Evolutionary conservation across 495 filamentous ascomycete genomes (phyloP).

Genomic region (Clohesyomyces aquaticus): DNA sequence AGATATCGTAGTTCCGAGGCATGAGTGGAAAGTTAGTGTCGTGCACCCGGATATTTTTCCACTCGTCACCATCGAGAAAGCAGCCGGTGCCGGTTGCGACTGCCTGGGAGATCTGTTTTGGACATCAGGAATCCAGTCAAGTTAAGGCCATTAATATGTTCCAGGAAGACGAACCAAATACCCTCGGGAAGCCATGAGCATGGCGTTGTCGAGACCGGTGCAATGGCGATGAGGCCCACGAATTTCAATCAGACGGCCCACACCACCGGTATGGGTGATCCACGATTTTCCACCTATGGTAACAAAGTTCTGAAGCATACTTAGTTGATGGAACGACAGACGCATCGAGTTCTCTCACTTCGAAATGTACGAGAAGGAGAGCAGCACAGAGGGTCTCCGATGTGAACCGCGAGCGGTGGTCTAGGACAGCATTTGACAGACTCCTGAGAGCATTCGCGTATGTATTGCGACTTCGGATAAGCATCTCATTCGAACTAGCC

Average conservation of each 20-base stretch:
- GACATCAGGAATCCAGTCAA: background rate
- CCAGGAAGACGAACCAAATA: background rate
- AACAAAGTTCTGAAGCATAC: background rate
- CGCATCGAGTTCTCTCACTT: background rate
- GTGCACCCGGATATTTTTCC: background rate
- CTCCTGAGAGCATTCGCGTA: background rate
- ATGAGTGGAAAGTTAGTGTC: slow-evolving; percentile 6
- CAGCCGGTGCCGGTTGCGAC: background rate
- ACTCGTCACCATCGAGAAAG: slow-evolving; percentile 15
- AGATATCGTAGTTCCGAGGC: background rate
- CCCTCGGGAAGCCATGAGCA: slow-evolving; percentile 2
- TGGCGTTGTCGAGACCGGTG: background rate
- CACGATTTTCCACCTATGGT: background rate
- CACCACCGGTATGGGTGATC: slow-evolving; percentile 5
- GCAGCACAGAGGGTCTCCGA: slow-evolving; percentile 3
- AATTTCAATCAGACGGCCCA: slow-evolving; percentile 4
- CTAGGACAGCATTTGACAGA: background rate
- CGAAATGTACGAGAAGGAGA: slow-evolving; percentile 5
- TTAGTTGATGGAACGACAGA: slow-evolving; percentile 2
- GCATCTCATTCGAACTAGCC: background rate
- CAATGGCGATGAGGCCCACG: background rate
- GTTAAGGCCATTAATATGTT: background rate
- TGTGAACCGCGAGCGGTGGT: background rate
- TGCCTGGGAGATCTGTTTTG: slow-evolving; percentile 13
- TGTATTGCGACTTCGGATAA: background rate